Conservation (phyloP, 2,329 filamentous ascomycete genomes). For the Thermothelomyces thermophilus region DNA sequence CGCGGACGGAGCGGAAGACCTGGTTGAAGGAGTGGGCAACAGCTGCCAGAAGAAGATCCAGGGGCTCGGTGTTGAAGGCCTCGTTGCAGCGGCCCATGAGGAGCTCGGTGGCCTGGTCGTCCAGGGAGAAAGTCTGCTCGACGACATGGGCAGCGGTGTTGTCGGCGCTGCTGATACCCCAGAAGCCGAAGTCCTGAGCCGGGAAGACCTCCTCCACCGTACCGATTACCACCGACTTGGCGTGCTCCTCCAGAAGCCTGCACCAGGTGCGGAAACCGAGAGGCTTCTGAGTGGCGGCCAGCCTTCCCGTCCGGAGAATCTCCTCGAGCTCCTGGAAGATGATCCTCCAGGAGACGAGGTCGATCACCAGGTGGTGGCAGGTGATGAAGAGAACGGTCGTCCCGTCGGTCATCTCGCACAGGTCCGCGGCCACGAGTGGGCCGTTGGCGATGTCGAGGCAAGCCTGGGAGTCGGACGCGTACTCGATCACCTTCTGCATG, state of each 20-base stretch:
- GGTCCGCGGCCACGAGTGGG: slow-evolving; percentile 23
- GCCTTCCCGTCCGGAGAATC: slow-evolving; percentile 26
- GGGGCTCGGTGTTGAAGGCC: slow-evolving; percentile 15
- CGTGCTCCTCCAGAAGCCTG: slow-evolving; percentile 25
- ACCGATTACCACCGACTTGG: slow-evolving; percentile 14
- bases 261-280: slow-evolving; percentile 35
- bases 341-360: slow-evolving; percentile 40
- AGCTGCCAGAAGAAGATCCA: not conserved
- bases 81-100: slow-evolving; percentile 7
- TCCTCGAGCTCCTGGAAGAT: slow-evolving; percentile 39
- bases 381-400: not conserved
- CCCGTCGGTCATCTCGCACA: slow-evolving; percentile 8
- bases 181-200: slow-evolving; percentile 6
- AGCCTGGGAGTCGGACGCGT: not conserved
- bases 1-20: slow-evolving; percentile 21
- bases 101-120: slow-evolving; percentile 26
- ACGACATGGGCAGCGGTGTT: slow-evolving; percentile 2
- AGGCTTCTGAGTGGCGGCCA: slow-evolving; percentile 5
- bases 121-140: slow-evolving; percentile 28
- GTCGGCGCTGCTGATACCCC: slow-evolving; percentile 5
- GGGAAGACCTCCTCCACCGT: not conserved
- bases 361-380: slow-evolving; percentile 34
- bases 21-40: not conserved
- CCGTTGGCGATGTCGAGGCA: slow-evolving; percentile 23
- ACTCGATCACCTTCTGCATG: slow-evolving; percentile 4